Base-by-base conservation (phyloP, 1,139 yeast genomes). In the Wickerhamomyces sp. region DNA sequence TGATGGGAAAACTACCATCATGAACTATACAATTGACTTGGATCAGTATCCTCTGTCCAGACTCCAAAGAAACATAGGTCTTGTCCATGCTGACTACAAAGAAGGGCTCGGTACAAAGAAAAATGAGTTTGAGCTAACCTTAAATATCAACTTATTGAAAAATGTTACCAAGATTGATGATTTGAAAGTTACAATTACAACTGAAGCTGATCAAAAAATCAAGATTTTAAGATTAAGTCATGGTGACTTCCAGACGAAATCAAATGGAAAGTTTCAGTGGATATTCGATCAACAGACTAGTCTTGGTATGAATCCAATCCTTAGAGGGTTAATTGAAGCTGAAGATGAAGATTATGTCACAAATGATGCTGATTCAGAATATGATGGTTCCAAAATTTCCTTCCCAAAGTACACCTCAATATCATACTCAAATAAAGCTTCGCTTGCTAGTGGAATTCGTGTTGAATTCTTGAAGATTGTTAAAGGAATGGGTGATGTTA, bases 71-170 rank as follows among this genome's bases (percentile, higher is more conserved):
- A 58, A 61, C 41, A 54, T 75, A 23, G 94, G 93, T 0, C 60
- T 81, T 10, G 73, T 89, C 2, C 73, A 71, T 31, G 77, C 83
- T 3, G 87, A 82, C 42, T 73, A 81, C 47, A 73, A 72, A 45
- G 76, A 79, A 4, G 84, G 81, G 0, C 65, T 86, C 33, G 96
- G 96, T 0, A 56, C 65, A 1, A 64, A 71, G 35, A 66, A 69
- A 40, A 83, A 85, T 59, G 96, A 89, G 60, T 90, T 90, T 64
- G 96, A 90, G 61, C 73, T 89, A 15, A 72, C 75, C 14, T 63
- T 90, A 6, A 74, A 75, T 55, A 72, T 89, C 1, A 70, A 72
- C 35, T 72, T 76, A 46, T 69, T 75, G 39, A 71, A 74, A 30
- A 65, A 67, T 13, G 83, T 83, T 6, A 66, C 78, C 47, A 71